phyloP scores from a whole-genome alignment of 148 eudicot genomes.

The Limonium bicolor region DNA sequence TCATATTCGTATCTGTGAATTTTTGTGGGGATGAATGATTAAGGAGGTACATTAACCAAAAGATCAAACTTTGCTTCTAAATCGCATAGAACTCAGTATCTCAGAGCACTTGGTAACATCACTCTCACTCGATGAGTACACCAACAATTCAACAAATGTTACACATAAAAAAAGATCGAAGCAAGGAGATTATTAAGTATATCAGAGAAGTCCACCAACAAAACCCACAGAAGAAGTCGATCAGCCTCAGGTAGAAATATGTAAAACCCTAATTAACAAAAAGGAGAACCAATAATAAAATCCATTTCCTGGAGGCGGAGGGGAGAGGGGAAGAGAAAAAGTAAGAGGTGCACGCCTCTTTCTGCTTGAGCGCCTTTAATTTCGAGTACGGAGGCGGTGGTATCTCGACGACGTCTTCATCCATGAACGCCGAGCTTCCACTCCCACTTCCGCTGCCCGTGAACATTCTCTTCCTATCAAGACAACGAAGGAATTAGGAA shows the following conservation, averaged over 20 bases:
- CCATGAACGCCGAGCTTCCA: constrained; percentile 16
- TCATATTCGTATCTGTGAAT: no score
- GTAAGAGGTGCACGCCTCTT: constrained; percentile 7
- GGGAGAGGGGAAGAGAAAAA: no score
- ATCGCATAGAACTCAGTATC: no score
- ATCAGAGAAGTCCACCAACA: background rate
- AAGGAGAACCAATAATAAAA: constrained; percentile 1
- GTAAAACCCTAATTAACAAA: background rate
- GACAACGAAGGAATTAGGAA: background rate
- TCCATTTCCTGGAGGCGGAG: no score
- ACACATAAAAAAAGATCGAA: background rate
- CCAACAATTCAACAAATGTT: background rate
- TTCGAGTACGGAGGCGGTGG: constrained; percentile 27
- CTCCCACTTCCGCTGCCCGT: constrained; percentile 18
- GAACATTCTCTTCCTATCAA: constrained; percentile 30
- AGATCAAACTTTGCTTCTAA: no score
- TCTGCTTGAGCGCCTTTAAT: constrained; percentile 16
- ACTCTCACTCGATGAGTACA: background rate
- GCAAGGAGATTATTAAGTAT: background rate
- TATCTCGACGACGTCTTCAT: constrained; percentile 39
- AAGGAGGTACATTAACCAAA: no score
- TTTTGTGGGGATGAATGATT: no score
- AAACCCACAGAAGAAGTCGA: background rate
- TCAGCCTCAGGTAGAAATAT: background rate
- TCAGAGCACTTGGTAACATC: no score